Base-by-base conservation (phyloP, 495 filamentous ascomycete species). In the Penicillium tannophilum region DNA sequence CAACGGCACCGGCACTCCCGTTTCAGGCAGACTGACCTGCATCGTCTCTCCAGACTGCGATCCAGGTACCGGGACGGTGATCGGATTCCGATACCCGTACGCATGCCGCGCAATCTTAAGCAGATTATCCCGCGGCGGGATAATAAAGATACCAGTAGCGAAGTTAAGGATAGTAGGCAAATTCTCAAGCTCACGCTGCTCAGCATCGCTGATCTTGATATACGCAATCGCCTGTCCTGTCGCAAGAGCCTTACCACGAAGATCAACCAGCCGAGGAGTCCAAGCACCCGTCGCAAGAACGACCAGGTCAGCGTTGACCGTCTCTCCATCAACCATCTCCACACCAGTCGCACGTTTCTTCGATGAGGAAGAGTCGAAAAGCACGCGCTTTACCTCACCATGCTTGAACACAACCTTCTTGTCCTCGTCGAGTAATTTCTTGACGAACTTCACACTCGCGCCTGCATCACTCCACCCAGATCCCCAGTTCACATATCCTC, bases 401-500 rank as follows among this genome's bases (percentile, higher is more conserved):
- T 76, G 82, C 39, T 82, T 64, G 66, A 93, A 91, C 8, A 54
- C 65, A 5, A 96, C 86, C 28, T 87, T 81, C 4, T 77, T 80
- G 17, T 80, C 84, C 20, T 72, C 65, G 50, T 85, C 82, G 24
- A 90, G 72, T 65, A 81, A 84, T 20, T 71, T 62, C 85, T 94
- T 91, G 14, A 80, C 81, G 71, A 80, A 90, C 14, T 68, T 68
- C 80, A 97, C 92, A 10, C 82, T 82, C 0, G 78, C 84, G 45
- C 87, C 89, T 0, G 93, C 92, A 65, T 98, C 84, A 6, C 85
- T 90, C 93, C 93, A 97, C 2, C 94, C 94, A 52, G 84, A 87
- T 1, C 77, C 80, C 66, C 79, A 77, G 68, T 97, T 98, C 45
- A 95, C 70, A 72, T 98, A 98, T 2, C 93, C 93, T 60, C 42